These are phyloP conservation scores for Candida qinlingensis DNA, from an alignment of 805 yeast genomes.

Conservation along the genomic window DNA sequence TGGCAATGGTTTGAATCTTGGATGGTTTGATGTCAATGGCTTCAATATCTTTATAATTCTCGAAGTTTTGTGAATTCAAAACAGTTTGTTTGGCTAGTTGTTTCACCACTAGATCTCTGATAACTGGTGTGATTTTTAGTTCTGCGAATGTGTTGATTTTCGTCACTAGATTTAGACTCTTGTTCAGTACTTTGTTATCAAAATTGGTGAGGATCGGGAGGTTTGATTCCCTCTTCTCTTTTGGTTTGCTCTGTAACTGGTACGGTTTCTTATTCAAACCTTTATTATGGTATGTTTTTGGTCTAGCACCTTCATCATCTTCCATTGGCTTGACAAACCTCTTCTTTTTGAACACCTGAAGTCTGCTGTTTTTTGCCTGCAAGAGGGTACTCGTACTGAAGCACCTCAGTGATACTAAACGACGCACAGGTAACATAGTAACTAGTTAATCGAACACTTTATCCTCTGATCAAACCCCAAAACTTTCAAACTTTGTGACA, in stretches of 20 bases:
- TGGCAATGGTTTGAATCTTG: conserved; percentile 77
- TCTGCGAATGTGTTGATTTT: conserved; percentile 63
- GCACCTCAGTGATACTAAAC: neutral
- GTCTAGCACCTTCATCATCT: neutral
- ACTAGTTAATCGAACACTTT: neutral
- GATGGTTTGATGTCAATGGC: conserved; percentile 44
- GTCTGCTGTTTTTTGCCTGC: conserved; percentile 4
- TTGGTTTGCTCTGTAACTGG: neutral
- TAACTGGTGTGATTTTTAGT: conserved; percentile 59
- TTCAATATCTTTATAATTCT: conserved; percentile 13
- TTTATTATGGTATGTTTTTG: neutral
- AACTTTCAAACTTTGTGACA: neutral
- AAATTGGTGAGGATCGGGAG: conserved; percentile 21
- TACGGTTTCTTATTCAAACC: neutral
- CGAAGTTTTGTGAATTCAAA: conserved; percentile 26
- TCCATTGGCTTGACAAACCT: neutral
- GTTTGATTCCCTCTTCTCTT: conserved; percentile 6
- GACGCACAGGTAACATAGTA: too few species aligned
- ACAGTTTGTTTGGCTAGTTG: conserved; percentile 47
- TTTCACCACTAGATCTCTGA: conserved; percentile 52
- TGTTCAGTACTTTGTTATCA: conserved; percentile 28
- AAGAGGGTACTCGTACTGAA: neutral
- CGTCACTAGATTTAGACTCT: conserved; percentile 35
- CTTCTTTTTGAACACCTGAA: conserved; percentile 10
- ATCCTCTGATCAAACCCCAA: neutral